Base-by-base conservation (phyloP, 1,139 yeast species). In the Kodamaea derodonti region DNA sequence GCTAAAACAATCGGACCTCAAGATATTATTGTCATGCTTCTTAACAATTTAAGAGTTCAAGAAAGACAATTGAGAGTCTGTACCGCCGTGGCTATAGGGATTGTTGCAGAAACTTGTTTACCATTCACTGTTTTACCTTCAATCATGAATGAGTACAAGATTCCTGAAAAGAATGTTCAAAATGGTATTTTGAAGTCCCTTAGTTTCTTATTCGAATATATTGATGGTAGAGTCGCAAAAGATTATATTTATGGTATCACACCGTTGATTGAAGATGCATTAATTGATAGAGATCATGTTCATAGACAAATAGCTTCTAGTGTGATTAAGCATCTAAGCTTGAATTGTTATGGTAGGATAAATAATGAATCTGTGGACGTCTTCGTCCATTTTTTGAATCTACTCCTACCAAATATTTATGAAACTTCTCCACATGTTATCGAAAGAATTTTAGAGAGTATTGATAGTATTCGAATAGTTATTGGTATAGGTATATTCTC, bases 61-160 rank as follows among this genome's bases (percentile, higher is more conserved):
- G 98, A 92, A 52, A 85, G 99, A 53, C 98, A 94, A 58, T 69
- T 88, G 30, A 81, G 99, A 51, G 97, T 94, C 10, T 90, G 97
- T 54, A 88, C 98, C 0, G 97, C 98, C 1, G 97, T 94, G 28
- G 99, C 99, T 0, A 86, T 94, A 47, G 98, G 96, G 24, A 90
- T 94, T 49, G 95, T 94, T 11, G 97, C 98, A 0, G 95, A 90
- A 38, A 80, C 84, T 0, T 92, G 98, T 61, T 78, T 86, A 0
- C 97, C 98, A 0, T 92, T 86, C 57, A 86, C 97, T 0, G 95
- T 92, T 0, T 60, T 94, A n/a, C 98, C 99, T 0, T 95, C 96
- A 0, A 65, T 94, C 30, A 86, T 94, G 95, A 90, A 92, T 56
- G 98, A 92, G 55, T 94, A 92, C 53, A 72, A 95, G 35, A 84